Evolutionary conservation across 1,139 yeast species (phyloP), one percentile per base, ranked within the genome.

Genomic region (Sugiyamaella sp.): DNA sequence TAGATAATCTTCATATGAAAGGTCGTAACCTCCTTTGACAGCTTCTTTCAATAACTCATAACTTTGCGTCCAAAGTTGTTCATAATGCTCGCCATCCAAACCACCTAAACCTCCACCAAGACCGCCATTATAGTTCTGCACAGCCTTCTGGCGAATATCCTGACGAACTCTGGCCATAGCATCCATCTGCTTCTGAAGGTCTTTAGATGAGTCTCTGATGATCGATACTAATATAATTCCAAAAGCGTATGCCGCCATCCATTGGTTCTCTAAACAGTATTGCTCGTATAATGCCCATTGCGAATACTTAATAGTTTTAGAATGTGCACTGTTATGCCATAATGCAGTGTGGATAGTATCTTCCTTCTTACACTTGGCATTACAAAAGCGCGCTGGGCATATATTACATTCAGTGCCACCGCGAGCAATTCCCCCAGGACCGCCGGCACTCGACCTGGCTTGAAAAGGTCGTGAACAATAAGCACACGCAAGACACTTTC

Each of bases 111-210:
- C 64, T 60, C 81, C 85, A 41, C 72, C 74, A 32, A 65, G 64
- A 44, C 74, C 64, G 60, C 81, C 85, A 61, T 81, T 79, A 0
- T 82, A 85, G 2, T 85, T 78, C 56, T 79, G 80, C 37, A 82
- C 72, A 1, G 88, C 86, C 60, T 78, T 77, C 62, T 81, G 81
- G 60, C 95, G 77, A 2, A 78, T 69, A 44, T 80, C 85, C 68
- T 88, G 95, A 20, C 89, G 77, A 14, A 88, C 83, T 51, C 80
- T 75, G 1, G 95, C 93, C 80, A 87, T 79, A 1, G 88, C 79
- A 29, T 72, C 73, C 62, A 85, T 81, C 62, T 81, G 82, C 17
- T 71, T 67, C 27, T 60, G 56, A 19, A 74, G 49, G 4, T 56
- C 66, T 58, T 52, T 75, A 1, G 78, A 78, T 51, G 77, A 77